Evolutionary conservation across 768 basidiomycete genomes (phyloP), one percentile per base, ranked within the genome.

Genomic region (Russula sp.): DNA sequence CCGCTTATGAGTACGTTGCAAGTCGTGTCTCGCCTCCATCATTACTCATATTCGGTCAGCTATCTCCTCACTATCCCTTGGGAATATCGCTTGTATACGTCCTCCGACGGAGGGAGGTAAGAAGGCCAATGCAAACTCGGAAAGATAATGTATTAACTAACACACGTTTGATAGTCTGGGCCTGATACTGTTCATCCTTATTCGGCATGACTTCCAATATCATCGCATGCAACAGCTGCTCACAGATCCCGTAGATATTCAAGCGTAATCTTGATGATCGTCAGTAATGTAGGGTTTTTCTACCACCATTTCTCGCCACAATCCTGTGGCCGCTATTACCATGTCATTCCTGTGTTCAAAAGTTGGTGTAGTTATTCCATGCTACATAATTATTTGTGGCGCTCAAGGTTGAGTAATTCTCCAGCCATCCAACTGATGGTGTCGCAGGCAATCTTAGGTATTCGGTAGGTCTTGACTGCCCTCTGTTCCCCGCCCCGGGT

Each of bases 281-380:
- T 84, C 56, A 82, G 80, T 67, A 85, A 80, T 70, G 77, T 82
- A 64, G 84, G 84, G n/a, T 85, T 83, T 69, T 87, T 87, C 69
- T 77, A 77, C 63, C 68, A 69, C 16, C 49, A 71, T 14, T 88
- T 87, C 69, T 80, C 81, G 4, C 18, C 62, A 10, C 69, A 70
- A 20, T 69, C 75, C 34, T 89, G 87, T 72, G 51, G 62, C 1
- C 72, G 68, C 3, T 87, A 81, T 70, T 84, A 75, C 72, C 71
- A 85, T 11, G 65, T 82, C 10, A 76, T 84, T 0, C 83, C 86
- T 11, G 69, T 78, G 11, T 82, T 87, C 71, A 87, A 88, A 80
- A 84, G 87, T 83, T 47, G 74, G 35, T 44, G 54, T 51, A 35
- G 20, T 16, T 45, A 6, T 31, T 48, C 31, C 14, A 56, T 16